Evolutionary conservation across 1,139 yeast species (phyloP).

Genomic region (Lodderomyces margitis): DNA sequence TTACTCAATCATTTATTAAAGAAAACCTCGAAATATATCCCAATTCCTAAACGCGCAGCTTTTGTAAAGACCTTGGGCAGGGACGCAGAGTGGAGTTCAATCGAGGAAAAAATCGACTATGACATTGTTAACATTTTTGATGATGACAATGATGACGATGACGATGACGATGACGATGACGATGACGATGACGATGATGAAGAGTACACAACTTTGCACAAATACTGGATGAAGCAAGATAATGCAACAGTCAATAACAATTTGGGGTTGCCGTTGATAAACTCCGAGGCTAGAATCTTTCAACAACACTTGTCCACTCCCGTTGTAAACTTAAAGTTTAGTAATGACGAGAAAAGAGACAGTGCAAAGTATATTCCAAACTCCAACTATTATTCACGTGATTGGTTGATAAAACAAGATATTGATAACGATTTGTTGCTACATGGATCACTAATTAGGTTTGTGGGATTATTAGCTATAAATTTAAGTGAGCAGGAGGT

Average conservation of each 20-base stretch:
- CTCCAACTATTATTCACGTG: slow-evolving; percentile 35
- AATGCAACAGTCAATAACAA: slow-evolving; percentile 31
- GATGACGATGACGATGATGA: slow-evolving; percentile 22
- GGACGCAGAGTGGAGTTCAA: slow-evolving; percentile 6
- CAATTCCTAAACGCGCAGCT: slow-evolving; percentile 29
- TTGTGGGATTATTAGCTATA: slow-evolving; percentile 36
- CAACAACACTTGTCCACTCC: slow-evolving; percentile 37
- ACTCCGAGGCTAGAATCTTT: slow-evolving; percentile 33
- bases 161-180: slow-evolving; percentile 17
- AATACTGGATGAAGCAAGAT: slow-evolving; percentile 40
- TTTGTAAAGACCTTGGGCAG: slow-evolving; percentile 14
- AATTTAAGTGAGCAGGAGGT: slow-evolving; percentile 44
- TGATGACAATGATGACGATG: slow-evolving; percentile 16
- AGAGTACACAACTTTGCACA: slow-evolving; percentile 30
- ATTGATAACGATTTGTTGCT: slow-evolving; percentile 29
- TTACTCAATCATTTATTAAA: slow-evolving; percentile 33
- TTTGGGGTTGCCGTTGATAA: slow-evolving; percentile 25
- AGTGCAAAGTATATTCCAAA: slow-evolving; percentile 32
- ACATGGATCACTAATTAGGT: slow-evolving; percentile 41
- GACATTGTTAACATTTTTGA: slow-evolving; percentile 20
- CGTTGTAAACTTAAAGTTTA: slow-evolving; percentile 34
- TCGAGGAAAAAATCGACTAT: slow-evolving; percentile 12
- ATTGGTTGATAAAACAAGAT: slow-evolving; percentile 32
- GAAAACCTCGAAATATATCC: slow-evolving; percentile 32
- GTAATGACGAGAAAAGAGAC: slow-evolving; percentile 30